phyloP scores from a whole-genome alignment of 441 rosid species.

The Iberis amara region DNA sequence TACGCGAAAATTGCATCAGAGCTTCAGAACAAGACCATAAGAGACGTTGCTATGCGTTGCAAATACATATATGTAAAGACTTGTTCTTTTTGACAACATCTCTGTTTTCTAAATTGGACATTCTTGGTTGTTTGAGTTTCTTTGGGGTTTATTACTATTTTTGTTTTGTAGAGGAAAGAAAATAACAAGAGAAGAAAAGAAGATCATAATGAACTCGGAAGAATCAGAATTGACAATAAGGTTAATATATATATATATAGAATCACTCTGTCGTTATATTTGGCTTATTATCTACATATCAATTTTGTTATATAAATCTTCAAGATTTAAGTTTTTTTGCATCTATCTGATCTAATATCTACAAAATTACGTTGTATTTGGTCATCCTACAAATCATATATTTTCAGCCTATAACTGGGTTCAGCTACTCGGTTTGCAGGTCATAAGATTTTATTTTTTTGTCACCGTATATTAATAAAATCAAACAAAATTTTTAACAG shows the following conservation, averaged over 20 bases:
- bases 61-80: constrained; percentile 54
- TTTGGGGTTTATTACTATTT: not conserved
- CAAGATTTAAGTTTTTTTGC: not conserved
- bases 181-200: constrained; percentile 62
- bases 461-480: no score
- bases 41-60: constrained; percentile 75
- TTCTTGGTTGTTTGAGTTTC: constrained; percentile 3
- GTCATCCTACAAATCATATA: no score
- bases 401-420: no score
- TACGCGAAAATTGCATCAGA: constrained; percentile 56
- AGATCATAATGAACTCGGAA: constrained; percentile 38
- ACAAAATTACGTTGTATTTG: not conserved
- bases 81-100: constrained; percentile 3
- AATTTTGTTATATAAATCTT: no score
- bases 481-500: no score
- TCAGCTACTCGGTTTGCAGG: no score
- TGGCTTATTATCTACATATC: not conserved
- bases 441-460: no score
- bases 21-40: constrained; percentile 45
- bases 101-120: not conserved
- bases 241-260: constrained; percentile 26
- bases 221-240: constrained; percentile 50
- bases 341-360: not conserved
- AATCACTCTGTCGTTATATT: not conserved
- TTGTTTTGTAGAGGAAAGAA: constrained; percentile 49